A percentile compares a stretch with the other conserved stretches of the same genome.
Evolutionary conservation across 345 rosid species (phyloP).

Genomic region (Turnera subulata): DNA sequence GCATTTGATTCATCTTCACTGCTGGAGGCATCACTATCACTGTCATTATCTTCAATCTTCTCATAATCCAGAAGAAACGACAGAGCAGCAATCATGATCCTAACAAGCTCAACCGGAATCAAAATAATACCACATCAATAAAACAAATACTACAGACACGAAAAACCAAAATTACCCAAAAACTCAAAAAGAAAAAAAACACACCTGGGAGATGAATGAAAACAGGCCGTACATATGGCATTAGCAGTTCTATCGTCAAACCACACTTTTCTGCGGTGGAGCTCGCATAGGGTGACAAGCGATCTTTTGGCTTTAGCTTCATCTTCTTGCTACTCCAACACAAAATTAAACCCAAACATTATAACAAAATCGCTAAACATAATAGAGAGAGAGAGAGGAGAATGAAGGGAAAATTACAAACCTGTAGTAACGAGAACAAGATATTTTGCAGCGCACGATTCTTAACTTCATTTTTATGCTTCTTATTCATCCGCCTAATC

Average conservation of each 20-base stretch:
- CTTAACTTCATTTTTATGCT: slow-evolving; percentile 61
- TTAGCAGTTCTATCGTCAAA: slow-evolving; percentile 84
- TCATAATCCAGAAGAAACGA: slow-evolving; percentile 89
- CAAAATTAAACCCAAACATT: not conserved
- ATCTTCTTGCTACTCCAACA: slow-evolving; percentile 60
- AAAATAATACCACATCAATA: slow-evolving; percentile 6
- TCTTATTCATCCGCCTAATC: slow-evolving; percentile 71
- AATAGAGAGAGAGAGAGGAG: not conserved
- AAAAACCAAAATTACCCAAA: too few species aligned
- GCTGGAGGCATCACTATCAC: slow-evolving; percentile 57
- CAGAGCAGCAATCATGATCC: slow-evolving; percentile 78
- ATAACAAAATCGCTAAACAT: too few species aligned
- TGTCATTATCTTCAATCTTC: slow-evolving; percentile 67
- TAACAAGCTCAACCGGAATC: slow-evolving; percentile 21
- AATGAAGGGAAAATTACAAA: slow-evolving; percentile 13
- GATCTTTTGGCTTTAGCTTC: slow-evolving; percentile 75
- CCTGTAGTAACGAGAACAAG: slow-evolving; percentile 68
- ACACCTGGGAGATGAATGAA: slow-evolving; percentile 81
- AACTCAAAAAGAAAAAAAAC: too few species aligned
- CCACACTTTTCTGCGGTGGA: slow-evolving; percentile 83
- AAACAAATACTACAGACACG: not conserved
- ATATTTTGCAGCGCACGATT: slow-evolving; percentile 80
- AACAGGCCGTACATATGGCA: slow-evolving; percentile 87
- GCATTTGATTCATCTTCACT: slow-evolving; percentile 61
- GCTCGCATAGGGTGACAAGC: slow-evolving; percentile 66